Evolutionary conservation across 257 asterid species (phyloP).

Genomic region (Fraxinus quadrangulata): DNA sequence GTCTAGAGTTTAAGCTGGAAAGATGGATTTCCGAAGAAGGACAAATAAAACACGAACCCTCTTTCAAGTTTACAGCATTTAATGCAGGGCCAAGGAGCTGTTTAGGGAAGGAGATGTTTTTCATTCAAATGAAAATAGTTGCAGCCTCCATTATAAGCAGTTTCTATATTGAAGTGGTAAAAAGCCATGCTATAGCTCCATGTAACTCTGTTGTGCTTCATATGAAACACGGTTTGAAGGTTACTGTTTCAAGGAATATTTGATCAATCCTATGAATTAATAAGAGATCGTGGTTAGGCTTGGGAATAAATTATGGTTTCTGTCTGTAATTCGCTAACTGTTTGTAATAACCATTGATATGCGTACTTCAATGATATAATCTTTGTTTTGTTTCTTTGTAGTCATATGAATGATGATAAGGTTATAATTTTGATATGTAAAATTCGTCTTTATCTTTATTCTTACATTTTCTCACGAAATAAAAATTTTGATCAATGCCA

Average conservation of each 20-base stretch:
- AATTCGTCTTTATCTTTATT: no score
- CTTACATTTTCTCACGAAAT: no score
- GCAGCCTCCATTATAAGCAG: slow-evolving; percentile 30
- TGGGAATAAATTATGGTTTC: neutral
- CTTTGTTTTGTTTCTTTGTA: no score
- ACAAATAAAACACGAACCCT: slow-evolving; percentile 23
- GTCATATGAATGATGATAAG: no score
- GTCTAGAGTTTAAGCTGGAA: slow-evolving; percentile 39
- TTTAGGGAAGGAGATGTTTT: slow-evolving; percentile 36
- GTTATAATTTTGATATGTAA: no score
- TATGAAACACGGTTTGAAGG: slow-evolving; percentile 33
- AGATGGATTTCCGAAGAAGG: slow-evolving; percentile 40
- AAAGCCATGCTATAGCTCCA: slow-evolving; percentile 13
- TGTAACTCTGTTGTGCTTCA: slow-evolving; percentile 26
- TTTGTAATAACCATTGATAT: no score
- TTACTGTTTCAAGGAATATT: neutral
- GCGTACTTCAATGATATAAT: no score
- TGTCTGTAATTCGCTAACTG: no score
- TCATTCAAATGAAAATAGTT: slow-evolving; percentile 35
- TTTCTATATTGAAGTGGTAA: slow-evolving; percentile 14
- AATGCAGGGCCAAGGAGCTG: slow-evolving; percentile 43
- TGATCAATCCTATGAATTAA: no score
- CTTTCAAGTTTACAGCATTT: slow-evolving; percentile 37
- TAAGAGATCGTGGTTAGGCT: neutral
- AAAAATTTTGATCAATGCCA: no score